Evolutionary conservation across 2,329 filamentous ascomycete genomes (phyloP), one percentile per base, ranked within the genome.

Genomic region (Teratosphaeria zuluensis): DNA sequence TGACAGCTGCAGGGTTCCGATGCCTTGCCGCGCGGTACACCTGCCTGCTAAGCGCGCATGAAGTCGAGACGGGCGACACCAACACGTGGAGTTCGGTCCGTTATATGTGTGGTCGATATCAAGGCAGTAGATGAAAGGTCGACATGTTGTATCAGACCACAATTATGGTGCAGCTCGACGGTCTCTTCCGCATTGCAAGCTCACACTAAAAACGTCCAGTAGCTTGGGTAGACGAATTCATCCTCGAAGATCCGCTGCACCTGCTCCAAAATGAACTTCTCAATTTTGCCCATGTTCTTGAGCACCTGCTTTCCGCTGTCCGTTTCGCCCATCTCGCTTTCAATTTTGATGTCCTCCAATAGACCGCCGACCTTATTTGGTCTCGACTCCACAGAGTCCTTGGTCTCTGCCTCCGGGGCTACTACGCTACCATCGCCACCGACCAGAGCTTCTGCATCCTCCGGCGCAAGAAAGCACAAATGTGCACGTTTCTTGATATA

Each of bases 271-370:
- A 99, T 90, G 73, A 99, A 99, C 68, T 90, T 88, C 77, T 99
- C 94, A 59, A 99, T 94, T 79, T 99, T 99, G 60, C 94, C 92
- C 55, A 99, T 92, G 72, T 99, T 99, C 80, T 96, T 97, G 61
- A 99, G 77, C 53, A 92, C 94, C 76, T 96, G 92, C 76, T 94
- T 96, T 30, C 90, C 90, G 61, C 88, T 87, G 68, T 95, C 91
- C 64, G 91, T 85, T 72, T 94, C 87, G 6, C 94, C 94, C 72
- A 99, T 99, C 76, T 99, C 94, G 72, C 92, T 97, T 74, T 99
- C 94, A 6, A 99, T 92, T 64, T 87, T 86, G 67, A 99, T 95
- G 75, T 97, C 90, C 72, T 95, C 90, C 58, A 99, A 75, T 59
- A 97, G 75, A 0, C 90, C 90, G 3, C 89, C 91, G 54, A 66